phyloP scores from a whole-genome alignment of 495 filamentous ascomycete genomes.

The Penicillium longicatenatum region DNA sequence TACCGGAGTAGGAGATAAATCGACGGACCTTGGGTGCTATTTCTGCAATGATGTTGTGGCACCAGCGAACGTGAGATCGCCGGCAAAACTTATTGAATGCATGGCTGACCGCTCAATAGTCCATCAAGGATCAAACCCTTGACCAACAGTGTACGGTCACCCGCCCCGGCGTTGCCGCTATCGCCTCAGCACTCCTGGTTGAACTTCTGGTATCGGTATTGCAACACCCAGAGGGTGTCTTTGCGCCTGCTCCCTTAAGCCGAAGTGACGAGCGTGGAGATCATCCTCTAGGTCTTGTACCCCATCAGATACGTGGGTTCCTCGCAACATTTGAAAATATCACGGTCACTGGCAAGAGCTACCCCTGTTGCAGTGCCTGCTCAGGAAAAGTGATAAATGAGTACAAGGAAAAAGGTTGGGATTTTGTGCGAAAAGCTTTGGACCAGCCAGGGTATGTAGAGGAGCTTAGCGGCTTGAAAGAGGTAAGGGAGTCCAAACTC shows the following conservation, averaged over 20 bases:
- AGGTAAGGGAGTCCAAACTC: slow-evolving; percentile 54
- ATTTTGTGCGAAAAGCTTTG: slow-evolving; percentile 84
- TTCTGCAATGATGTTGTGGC: slow-evolving; percentile 98
- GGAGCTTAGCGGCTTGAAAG: slow-evolving; percentile 85
- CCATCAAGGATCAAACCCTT: slow-evolving; percentile 87
- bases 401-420: slow-evolving; percentile 77
- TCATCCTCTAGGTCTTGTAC: slow-evolving; percentile 84
- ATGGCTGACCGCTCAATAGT: slow-evolving; percentile 60
- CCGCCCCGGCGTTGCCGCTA: slow-evolving; percentile 85
- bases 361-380: slow-evolving; percentile 91
- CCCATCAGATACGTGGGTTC: slow-evolving; percentile 92
- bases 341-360: slow-evolving; percentile 75
- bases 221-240: slow-evolving; percentile 71
- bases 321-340: slow-evolving; percentile 85
- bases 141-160: slow-evolving; percentile 99
- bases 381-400: slow-evolving; percentile 71
- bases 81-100: background rate
- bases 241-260: slow-evolving; percentile 62
- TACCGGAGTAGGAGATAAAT: slow-evolving; percentile 33
- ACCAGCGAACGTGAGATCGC: slow-evolving; percentile 78
- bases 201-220: slow-evolving; percentile 85
- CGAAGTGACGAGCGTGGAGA: slow-evolving; percentile 57
- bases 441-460: slow-evolving; percentile 85
- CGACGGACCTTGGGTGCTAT: slow-evolving; percentile 81
- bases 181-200: slow-evolving; percentile 90